Base-by-base conservation (phyloP, 2,329 filamentous ascomycete species). In the Penicillium rolfsii region DNA sequence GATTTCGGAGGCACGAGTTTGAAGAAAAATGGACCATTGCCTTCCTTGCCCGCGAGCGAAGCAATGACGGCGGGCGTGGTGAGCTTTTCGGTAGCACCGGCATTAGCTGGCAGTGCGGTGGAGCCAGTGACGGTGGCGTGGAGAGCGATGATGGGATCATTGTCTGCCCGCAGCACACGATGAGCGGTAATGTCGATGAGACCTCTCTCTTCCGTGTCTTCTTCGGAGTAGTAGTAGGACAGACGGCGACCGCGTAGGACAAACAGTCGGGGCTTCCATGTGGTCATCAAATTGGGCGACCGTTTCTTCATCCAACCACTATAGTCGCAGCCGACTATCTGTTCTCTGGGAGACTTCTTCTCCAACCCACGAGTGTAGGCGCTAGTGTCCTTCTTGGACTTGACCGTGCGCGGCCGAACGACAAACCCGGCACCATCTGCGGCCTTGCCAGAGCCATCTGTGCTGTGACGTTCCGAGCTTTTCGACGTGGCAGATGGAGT, bases 221-320 rank as follows among this genome's bases (percentile, higher is more conserved):
- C 87, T 72, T 98, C 94, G 0, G 91, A 91, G 75, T 99, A 99
- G 79, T 96, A 99, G 80, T 99, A 99, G 0, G 93, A 93, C 33
- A 99, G 81, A 4, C 95, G 89, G 55, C 94, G 88, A 33, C 95
- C 95, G 71, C 93, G 93, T 60, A 99, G 86, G 7, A 99, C 89
- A 73, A 99, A 99, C n/a, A 98, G 84, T 12, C 95, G 89, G 12
- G 93, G 91, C 73, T 98, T 99, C 95, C 95, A 99, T 1, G 93
- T 97, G 2, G 93, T 93, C 89, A 99, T 97, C 36, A 98, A 82
- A 71, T 94, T 95, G 1, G 92, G 94, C 61, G 92, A 97, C 78
- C 96, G 93, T 84, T 99, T 99, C 83, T 95, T 98, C 95, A 99
- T 99, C 95, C 95, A 99, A 1, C 95, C 95, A 71, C 89, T 94